phyloP scores from a whole-genome alignment of 163 green algal species.

The Chloroidium sp. region DNA sequence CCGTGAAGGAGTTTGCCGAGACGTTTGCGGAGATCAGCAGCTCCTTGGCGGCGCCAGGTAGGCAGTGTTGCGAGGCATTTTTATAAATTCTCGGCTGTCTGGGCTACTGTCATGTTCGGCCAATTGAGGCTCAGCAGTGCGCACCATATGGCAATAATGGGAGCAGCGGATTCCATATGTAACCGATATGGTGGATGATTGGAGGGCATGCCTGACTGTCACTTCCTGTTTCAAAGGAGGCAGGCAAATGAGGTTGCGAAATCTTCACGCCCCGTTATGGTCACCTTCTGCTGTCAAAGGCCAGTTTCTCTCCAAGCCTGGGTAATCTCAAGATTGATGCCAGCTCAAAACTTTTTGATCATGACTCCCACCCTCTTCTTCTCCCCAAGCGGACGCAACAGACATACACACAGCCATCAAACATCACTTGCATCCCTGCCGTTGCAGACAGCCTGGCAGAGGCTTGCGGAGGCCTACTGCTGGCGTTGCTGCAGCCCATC shows the following conservation, averaged over 20 bases:
- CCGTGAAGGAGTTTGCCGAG: neutral
- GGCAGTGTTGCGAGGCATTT: neutral
- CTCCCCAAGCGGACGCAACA: too few relatives aligned
- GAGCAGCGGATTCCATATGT: neutral
- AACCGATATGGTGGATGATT: neutral
- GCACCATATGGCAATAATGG: too few relatives aligned
- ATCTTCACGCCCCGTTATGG: neutral
- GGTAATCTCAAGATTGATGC: neutral
- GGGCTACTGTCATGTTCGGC: neutral
- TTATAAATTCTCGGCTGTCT: neutral
- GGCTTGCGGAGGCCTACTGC: neutral
- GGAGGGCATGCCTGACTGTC: neutral
- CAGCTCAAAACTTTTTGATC: neutral
- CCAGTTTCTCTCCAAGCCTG: neutral
- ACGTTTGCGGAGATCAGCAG: neutral
- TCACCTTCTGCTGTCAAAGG: neutral
- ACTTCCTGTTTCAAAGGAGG: neutral
- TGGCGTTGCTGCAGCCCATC: constrained; percentile 20
- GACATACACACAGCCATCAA: too few relatives aligned
- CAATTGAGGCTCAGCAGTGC: neutral
- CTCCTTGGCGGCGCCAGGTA: neutral
- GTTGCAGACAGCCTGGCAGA: neutral
- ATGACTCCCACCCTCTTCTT: too few relatives aligned
- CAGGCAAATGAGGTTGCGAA: neutral
- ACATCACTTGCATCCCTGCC: neutral